Evolutionary conservation across 768 basidiomycete species (phyloP), one percentile per base, ranked within the genome.

Genomic region (Boletus vinaceobasis): DNA sequence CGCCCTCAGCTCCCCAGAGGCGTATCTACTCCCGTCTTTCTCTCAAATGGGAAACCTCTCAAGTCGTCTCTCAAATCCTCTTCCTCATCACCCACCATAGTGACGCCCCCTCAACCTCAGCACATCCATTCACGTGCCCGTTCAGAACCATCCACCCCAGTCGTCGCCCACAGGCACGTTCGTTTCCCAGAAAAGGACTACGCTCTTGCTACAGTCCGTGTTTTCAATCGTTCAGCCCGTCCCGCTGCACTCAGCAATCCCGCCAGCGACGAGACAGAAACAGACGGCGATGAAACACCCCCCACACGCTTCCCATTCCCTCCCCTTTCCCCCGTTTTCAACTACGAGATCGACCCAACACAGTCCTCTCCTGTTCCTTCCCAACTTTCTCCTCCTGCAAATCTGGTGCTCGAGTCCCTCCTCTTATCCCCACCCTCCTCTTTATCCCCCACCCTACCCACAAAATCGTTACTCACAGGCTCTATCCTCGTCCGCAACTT

Each of bases 401-500:
- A 76, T 59, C 45, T 78, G 29, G 45, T 71, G 48, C 59, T 78
- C 50, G 77, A 78, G 55, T 71, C 76, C 0, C 59, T 77, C 57
- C 35, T 60, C 7, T 67, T 78, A 19, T 40, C 65, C 7, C 35
- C 49, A 4, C 45, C 58, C 9, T 54, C 66, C 21, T n/a, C 45
- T n/a, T n/a, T n/a, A 9, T 53, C 63, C 7, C 14, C 44, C 7
- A 14, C 7, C 11, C 4, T 45, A 1, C 7, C 52, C 14, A n/a
- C 19, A 13, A 61, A 64, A 66, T 39, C 72, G 57, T 6, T 68
- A 74, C 78, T 97, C 14, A 74, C 78, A 2, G 96, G 96, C 7
- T 83, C 88, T 8, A 72, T 97, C 52, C 80, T 92, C 46, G 92
- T 93, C 19, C 82, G 86, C 60, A 98, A 98, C 68, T 60, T 97